A percentile compares a stretch with the other conserved stretches of the same genome.
phyloP scores from a whole-genome alignment of 768 basidiomycete genomes.

The Boletus rufocinnamomeus region DNA sequence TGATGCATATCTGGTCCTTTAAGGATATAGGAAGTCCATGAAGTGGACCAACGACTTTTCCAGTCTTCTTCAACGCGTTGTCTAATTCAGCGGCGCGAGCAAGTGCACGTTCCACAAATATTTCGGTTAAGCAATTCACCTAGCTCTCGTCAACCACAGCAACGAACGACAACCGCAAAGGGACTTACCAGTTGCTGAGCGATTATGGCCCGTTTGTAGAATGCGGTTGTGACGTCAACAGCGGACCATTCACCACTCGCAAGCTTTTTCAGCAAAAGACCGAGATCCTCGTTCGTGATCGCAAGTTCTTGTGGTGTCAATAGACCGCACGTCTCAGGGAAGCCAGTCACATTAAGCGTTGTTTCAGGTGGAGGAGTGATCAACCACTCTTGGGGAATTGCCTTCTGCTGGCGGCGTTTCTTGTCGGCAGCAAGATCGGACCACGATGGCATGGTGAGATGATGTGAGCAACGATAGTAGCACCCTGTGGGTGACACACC shows the following conservation, averaged over 20 bases:
- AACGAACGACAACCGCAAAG: neutral
- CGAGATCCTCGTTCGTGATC: constrained; percentile 55
- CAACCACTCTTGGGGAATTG: constrained; percentile 69
- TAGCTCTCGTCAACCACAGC: constrained; percentile 26
- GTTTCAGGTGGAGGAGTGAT: constrained; percentile 48
- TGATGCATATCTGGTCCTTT: constrained; percentile 72
- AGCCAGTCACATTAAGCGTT: constrained; percentile 50
- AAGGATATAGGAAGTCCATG: constrained; percentile 76
- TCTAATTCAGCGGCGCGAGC: constrained; percentile 67
- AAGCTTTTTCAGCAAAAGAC: constrained; percentile 53
- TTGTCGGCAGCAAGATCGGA: constrained; percentile 55
- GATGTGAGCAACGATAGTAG: neutral
- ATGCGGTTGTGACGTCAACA: constrained; percentile 70
- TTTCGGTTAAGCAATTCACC: constrained; percentile 83
- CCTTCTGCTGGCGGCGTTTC: constrained; percentile 49
- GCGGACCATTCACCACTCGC: constrained; percentile 58
- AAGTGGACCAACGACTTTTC: constrained; percentile 66
- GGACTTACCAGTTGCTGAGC: constrained; percentile 74
- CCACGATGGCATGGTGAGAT: constrained; percentile 42
- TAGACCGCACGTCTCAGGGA: constrained; percentile 59
- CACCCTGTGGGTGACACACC: neutral
- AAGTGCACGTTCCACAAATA: constrained; percentile 75
- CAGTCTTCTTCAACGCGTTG: constrained; percentile 57
- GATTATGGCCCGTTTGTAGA: constrained; percentile 74
- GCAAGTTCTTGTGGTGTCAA: constrained; percentile 56